Evolutionary conservation across 148 eudicot species (phyloP).

Genomic region (Camellia lanceoleosa): DNA sequence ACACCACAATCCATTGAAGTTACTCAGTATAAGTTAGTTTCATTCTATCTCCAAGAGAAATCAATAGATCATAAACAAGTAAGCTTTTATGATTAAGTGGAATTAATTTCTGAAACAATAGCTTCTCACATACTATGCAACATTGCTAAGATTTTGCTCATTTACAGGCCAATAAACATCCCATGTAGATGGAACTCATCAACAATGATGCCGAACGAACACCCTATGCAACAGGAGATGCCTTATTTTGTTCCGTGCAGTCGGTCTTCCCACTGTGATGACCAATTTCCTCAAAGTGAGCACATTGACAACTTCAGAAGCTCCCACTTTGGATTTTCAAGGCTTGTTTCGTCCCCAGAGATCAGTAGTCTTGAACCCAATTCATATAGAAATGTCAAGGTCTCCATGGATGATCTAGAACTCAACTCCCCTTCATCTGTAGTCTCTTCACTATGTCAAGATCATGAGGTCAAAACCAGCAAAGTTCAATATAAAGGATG

Average conservation of each 20-base stretch:
- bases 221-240: constrained; percentile 23
- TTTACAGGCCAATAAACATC: constrained; percentile 57
- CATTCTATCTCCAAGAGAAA: constrained; percentile 1
- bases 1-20: too few species aligned
- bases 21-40: background rate
- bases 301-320: constrained; percentile 25
- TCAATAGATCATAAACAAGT: background rate
- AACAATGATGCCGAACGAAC: constrained; percentile 19
- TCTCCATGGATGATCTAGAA: constrained; percentile 38
- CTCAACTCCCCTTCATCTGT: constrained; percentile 51
- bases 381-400: constrained; percentile 27
- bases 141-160: background rate
- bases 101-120: background rate
- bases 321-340: constrained; percentile 34
- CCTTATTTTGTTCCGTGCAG: constrained; percentile 25
- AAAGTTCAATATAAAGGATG: constrained; percentile 5
- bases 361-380: constrained; percentile 26
- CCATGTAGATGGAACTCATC: constrained; percentile 51
- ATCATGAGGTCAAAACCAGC: constrained; percentile 9
- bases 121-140: background rate
- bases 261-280: constrained; percentile 9
- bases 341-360: constrained; percentile 46
- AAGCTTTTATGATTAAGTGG: background rate
- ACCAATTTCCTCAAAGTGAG: constrained; percentile 19
- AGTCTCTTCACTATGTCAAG: constrained; percentile 38